Percentiles rank a stretch among this genome's conserved stretches.
These are phyloP conservation scores for Hymenoscyphus infarciens DNA, from an alignment of 2,329 filamentous ascomycete genomes.

Conservation along the genomic window DNA sequence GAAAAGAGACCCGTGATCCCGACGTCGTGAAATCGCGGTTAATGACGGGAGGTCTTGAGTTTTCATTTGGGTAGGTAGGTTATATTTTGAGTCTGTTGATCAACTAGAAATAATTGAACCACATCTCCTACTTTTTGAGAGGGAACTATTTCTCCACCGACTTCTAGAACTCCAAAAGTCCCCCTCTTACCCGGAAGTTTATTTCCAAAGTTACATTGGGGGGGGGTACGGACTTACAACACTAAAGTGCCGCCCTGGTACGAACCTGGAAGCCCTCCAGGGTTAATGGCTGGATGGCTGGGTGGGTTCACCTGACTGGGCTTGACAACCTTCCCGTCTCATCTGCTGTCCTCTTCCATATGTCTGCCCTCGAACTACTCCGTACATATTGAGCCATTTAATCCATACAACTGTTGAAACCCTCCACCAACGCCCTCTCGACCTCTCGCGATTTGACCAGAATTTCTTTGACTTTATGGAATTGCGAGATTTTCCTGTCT, in stretches of 20 bases:
- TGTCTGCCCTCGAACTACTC: background rate
- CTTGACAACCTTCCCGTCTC: background rate
- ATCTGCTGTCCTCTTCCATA: constrained; percentile 5
- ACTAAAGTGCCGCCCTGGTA: background rate
- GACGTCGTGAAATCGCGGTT: too few relatives aligned
- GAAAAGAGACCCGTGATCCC: background rate
- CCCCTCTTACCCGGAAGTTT: background rate
- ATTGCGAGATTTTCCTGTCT: constrained; percentile 10
- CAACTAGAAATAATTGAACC: too few relatives aligned
- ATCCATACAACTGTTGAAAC: background rate
- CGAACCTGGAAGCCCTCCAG: background rate
- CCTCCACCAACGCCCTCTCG: background rate
- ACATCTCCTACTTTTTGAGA: too few relatives aligned
- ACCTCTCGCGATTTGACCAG: background rate
- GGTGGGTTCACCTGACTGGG: background rate
- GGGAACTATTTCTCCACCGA: background rate
- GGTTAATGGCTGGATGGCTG: too few relatives aligned
- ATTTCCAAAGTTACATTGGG: background rate
- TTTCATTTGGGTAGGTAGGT: too few relatives aligned
- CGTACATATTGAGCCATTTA: background rate
- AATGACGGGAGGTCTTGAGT: too few relatives aligned
- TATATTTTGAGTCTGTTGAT: too few relatives aligned
- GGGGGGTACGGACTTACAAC: too few relatives aligned
- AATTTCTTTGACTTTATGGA: background rate
- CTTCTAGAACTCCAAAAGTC: background rate